Percentiles rank a stretch among this genome's conserved stretches.
Evolutionary conservation across 2,329 filamentous ascomycete genomes (phyloP).

Genomic region (Ophiocordyceps unilateralis): DNA sequence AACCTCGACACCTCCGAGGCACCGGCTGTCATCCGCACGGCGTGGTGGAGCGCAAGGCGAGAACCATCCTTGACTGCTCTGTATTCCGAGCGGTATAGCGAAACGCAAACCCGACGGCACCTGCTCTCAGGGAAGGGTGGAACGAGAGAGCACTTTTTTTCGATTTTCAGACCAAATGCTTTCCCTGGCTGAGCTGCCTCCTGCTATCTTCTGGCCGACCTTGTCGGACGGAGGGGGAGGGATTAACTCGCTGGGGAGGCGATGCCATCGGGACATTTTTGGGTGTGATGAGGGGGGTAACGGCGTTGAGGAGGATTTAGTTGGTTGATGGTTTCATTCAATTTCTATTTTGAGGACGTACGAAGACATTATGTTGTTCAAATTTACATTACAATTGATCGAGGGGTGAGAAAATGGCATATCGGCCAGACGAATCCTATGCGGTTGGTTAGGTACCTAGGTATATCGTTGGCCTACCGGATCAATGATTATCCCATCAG

Average conservation of each 20-base stretch:
- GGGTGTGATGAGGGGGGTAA: no score
- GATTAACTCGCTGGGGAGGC: constrained; percentile 16
- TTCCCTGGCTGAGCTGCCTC: constrained; percentile 14
- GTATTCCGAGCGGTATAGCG: constrained; percentile 59
- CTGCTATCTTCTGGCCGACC: constrained; percentile 18
- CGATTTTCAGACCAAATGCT: constrained; percentile 2
- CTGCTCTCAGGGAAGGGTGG: constrained; percentile 15
- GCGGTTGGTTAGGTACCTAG: no score
- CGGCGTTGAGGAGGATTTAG: no score
- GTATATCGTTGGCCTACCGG: no score
- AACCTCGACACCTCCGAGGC: no score
- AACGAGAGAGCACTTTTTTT: constrained; percentile 17
- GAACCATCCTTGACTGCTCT: constrained; percentile 56
- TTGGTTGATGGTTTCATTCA: no score
- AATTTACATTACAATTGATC: no score
- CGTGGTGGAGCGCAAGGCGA: constrained; percentile 64
- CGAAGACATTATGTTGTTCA: no score
- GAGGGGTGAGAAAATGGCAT: no score
- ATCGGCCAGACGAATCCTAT: no score
- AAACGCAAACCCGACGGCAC: constrained; percentile 20
- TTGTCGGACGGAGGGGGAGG: constrained; percentile 10
- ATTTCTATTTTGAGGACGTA: no score
- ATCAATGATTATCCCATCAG: neutral
- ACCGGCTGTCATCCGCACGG: constrained; percentile 35
- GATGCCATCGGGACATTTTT: constrained; percentile 23